A percentile compares a stretch with the other conserved stretches of the same genome.
Evolutionary conservation across 2,329 filamentous ascomycete species (phyloP).

Genomic region (Teratosphaeriaceae sp.): DNA sequence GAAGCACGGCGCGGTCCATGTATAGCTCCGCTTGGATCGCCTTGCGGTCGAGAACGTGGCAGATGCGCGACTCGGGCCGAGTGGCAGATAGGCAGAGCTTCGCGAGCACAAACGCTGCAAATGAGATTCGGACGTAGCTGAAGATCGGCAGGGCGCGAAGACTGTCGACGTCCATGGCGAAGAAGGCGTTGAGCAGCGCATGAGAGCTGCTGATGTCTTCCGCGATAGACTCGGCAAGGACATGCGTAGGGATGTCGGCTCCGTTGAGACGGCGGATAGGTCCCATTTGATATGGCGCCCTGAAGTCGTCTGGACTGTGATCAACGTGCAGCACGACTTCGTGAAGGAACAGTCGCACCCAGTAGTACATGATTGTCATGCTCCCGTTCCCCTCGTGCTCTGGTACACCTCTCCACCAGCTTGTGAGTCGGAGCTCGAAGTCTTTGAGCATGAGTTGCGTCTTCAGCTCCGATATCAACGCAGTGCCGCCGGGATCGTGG

Average conservation of each 20-base stretch:
- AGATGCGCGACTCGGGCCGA: conserved; percentile 57
- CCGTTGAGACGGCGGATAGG: conserved; percentile 30
- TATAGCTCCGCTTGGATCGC: conserved; percentile 61
- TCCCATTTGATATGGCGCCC: conserved; percentile 40
- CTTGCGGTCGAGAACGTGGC: conserved; percentile 61
- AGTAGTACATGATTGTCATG: conserved; percentile 56
- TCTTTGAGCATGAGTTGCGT: conserved; percentile 58
- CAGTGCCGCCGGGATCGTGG: conserved; percentile 53
- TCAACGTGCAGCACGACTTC: conserved; percentile 66
- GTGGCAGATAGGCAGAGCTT: conserved; percentile 66
- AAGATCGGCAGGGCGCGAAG: conserved; percentile 63
- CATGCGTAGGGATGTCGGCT: conserved; percentile 37
- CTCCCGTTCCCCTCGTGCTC: conserved; percentile 41
- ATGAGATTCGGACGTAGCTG: conserved; percentile 64
- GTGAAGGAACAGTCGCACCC: conserved; percentile 66
- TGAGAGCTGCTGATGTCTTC: conserved; percentile 63
- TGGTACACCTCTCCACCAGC: conserved; percentile 51
- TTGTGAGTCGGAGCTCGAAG: conserved; percentile 58
- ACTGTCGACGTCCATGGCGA: conserved; percentile 51
- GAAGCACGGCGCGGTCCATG: conserved; percentile 62
- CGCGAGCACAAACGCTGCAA: conserved; percentile 64
- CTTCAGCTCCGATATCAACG: conserved; percentile 53
- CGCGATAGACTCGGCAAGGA: conserved; percentile 61
- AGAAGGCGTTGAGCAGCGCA: conserved; percentile 58
- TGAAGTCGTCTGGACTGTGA: conserved; percentile 49